Percentiles rank a stretch among this genome's conserved stretches.
Conservation (phyloP, 2,329 filamentous ascomycete genomes). For the Trichoderma sp. region DNA sequence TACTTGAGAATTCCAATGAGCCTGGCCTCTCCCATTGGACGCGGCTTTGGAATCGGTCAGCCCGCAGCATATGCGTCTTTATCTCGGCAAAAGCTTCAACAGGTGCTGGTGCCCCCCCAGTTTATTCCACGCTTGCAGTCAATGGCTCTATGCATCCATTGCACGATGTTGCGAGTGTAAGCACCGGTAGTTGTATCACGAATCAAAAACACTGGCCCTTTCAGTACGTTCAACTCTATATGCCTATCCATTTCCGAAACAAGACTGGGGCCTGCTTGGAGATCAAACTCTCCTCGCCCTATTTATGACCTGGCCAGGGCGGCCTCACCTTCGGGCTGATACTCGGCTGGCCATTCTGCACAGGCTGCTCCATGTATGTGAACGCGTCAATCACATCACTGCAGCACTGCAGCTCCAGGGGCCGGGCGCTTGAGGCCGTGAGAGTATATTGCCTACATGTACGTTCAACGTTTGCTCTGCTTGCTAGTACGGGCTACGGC, state of each 20-base stretch:
- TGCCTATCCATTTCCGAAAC: background rate
- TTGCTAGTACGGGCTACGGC: background rate
- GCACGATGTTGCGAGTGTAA: background rate
- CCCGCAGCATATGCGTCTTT: background rate
- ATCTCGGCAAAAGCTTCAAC: background rate
- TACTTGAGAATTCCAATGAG: background rate
- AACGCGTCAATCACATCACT: background rate
- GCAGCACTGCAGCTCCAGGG: background rate
- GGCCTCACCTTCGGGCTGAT: background rate
- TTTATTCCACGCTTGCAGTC: background rate
- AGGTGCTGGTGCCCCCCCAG: background rate
- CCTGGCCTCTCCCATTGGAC: background rate
- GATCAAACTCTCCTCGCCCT: background rate
- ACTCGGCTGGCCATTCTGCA: background rate
- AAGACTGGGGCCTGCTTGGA: background rate
- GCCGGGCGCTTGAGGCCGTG: background rate
- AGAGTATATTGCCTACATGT: background rate
- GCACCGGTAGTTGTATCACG: background rate
- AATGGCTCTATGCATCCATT: background rate
- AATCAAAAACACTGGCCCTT: no score
- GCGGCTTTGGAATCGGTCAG: background rate
- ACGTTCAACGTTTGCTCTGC: background rate
- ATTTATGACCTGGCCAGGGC: background rate
- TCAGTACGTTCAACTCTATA: no score
- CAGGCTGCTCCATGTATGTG: background rate